Evolutionary conservation across 148 eudicot species (phyloP).

Genomic region (Cornus controversa): DNA sequence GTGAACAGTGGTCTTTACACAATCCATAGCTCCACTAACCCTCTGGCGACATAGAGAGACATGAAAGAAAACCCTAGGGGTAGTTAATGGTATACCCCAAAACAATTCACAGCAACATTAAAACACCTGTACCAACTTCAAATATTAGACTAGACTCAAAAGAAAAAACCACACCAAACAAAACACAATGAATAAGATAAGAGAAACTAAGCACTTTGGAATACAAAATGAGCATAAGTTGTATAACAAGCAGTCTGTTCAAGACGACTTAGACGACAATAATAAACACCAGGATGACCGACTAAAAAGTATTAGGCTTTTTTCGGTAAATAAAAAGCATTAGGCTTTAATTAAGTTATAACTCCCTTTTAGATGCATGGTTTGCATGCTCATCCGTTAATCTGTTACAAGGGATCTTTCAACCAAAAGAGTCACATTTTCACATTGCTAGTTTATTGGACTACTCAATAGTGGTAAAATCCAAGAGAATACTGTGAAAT

Average conservation of each 20-base stretch:
- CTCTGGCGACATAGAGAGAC: constrained; percentile 67
- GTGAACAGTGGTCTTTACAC: constrained; percentile 40
- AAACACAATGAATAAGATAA: background rate
- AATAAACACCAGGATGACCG: background rate
- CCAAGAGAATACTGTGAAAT: background rate
- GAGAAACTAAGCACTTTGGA: background rate
- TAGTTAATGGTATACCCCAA: constrained; percentile 8
- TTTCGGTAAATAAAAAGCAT: no score
- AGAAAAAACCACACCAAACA: background rate
- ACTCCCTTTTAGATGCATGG: background rate
- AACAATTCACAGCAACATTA: constrained; percentile 7
- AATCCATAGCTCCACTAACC: constrained; percentile 70
- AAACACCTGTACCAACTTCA: constrained; percentile 17
- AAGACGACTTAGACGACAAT: background rate
- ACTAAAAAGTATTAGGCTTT: no score
- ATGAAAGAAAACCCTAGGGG: constrained; percentile 16
- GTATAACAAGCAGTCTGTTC: background rate
- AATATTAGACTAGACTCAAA: background rate
- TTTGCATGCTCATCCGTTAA: background rate
- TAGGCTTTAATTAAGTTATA: no score
- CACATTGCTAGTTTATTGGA: background rate
- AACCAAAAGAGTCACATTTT: background rate
- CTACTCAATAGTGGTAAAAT: background rate
- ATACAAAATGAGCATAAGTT: background rate
- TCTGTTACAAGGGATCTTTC: background rate